Conservation (phyloP, 768 basidiomycete genomes). For the Kwoniella europaea region DNA sequence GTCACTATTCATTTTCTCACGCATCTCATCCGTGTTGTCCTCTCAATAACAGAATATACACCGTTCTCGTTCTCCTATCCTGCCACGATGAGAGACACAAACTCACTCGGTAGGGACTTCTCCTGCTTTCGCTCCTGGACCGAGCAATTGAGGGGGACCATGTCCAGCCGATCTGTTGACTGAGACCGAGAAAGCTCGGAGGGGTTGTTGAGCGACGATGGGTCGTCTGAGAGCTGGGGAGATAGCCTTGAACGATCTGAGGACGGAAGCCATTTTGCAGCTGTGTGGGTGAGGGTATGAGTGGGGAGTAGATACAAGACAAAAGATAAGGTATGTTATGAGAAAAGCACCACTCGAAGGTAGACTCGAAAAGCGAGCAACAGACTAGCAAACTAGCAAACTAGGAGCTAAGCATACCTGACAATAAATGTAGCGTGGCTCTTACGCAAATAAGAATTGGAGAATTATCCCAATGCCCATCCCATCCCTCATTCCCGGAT, state of each 20-base stretch:
- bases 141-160: constrained; percentile 54
- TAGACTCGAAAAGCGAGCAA: background rate
- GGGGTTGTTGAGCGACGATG: constrained; percentile 11
- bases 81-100: background rate
- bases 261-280: constrained; percentile 41
- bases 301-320: constrained; percentile 14
- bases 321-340: constrained; percentile 2
- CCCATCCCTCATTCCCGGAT: background rate
- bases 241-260: constrained; percentile 39
- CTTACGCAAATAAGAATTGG: constrained; percentile 7
- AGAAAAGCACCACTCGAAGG: background rate
- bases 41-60: background rate
- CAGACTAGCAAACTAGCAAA: background rate
- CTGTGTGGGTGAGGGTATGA: background rate
- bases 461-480: background rate
- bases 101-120: constrained; percentile 57
- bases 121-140: constrained; percentile 55
- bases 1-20: background rate
- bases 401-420: constrained; percentile 3
- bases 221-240: constrained; percentile 22
- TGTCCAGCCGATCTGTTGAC: constrained; percentile 38
- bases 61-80: background rate
- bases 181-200: constrained; percentile 45
- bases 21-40: background rate
- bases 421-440: constrained; percentile 8